Base-by-base conservation (phyloP, 441 rosid genomes). In the Corymbia calophylla region DNA sequence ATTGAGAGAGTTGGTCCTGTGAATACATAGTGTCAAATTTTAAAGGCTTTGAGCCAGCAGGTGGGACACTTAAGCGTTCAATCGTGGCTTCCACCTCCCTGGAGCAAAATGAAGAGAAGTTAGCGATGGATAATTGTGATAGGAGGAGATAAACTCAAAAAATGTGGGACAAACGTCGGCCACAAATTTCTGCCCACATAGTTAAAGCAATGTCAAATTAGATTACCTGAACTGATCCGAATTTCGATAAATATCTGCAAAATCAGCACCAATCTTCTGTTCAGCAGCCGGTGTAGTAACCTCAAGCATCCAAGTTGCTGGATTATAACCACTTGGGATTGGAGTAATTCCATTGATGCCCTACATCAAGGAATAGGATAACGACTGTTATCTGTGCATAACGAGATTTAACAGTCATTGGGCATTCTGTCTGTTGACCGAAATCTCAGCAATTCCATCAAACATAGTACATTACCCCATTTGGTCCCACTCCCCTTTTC, bases 241-340 rank as follows among this genome's bases (percentile, higher is more conserved):
- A 15, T 90, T 91, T 70, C 53, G 88, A 92, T 96, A 96, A 73
- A 93, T 31, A 53, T 94, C 94, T 29, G 96, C 95, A 89, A 96
- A 96, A 89, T 96, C 97, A 85, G 91, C 64, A 25, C 92, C 92
- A 49, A 91, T 88, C 58, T 89, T 92, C 91, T 92, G 93, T 89
- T 96, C 98, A 90, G 95, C 92, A 86, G 93, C 93, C 60, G 95
- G 92, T 13, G 94, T 94, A 21, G 95, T 95, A 88, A 95, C 95
- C 91, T 96, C 98, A 88, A 95, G 97, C 98, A 96, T 96, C 98
- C 98, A 96, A 56, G 98, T 96, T 82, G 98, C 98, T 89, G 98
- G 96, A 89, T 94, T 96, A 91, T 94, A 94, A 82, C 95, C 96
- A 87, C 86, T 90, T 8, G 95, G 92, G 88, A 96, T 95, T 60